Evolutionary conservation across 2,329 filamentous ascomycete species (phyloP), one percentile per base, ranked within the genome.

Genomic region (Aspergillus novofumigatus): DNA sequence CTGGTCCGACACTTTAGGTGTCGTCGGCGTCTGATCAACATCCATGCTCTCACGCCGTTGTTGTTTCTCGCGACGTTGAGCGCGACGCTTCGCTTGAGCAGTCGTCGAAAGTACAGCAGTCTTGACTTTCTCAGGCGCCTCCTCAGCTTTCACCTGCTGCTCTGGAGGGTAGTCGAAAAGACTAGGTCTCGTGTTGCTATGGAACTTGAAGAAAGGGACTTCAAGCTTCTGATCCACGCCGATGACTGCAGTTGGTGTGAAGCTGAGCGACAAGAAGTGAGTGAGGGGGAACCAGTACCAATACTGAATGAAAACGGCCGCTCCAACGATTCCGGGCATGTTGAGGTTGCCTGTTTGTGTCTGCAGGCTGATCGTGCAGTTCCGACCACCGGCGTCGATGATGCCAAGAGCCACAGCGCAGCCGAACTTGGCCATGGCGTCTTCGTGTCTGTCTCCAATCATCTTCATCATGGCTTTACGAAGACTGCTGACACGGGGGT

Each of bases 251-350:
- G 95, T 99, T 1, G 94, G 94, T n/a, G 91, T 92, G 77, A 99
- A 97, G 69, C 91, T 92, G 60, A 99, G 82, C 0, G 93, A 95
- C 57, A 99, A 76, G 85, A 99, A 99, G 77, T 99, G 94, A 29
- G 94, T 96, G 68, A 97, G 89, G 59, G 94, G 94, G 85, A 99
- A 99, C 94, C 94, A 99, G 80, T 99, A 99, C 94, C 94, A 99
- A 80, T 99, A 99, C 74, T 99, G 94, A 8, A 92, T 96, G 78
- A 99, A 99, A 54, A 99, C 90, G 28, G 92, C 93, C 87, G 96
- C 96, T 65, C 94, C 95, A 20, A 99, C 92, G 64, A 99, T 96
- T 60, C 91, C 95, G 20, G 92, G 87, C 92, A 99, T 97, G 81
- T 99, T 97, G 64, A 99, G 86, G 72, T 97, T 99, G 62, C 95